phyloP scores from a whole-genome alignment of 2,329 filamentous ascomycete species.

The Chaetomiaceae sp. region DNA sequence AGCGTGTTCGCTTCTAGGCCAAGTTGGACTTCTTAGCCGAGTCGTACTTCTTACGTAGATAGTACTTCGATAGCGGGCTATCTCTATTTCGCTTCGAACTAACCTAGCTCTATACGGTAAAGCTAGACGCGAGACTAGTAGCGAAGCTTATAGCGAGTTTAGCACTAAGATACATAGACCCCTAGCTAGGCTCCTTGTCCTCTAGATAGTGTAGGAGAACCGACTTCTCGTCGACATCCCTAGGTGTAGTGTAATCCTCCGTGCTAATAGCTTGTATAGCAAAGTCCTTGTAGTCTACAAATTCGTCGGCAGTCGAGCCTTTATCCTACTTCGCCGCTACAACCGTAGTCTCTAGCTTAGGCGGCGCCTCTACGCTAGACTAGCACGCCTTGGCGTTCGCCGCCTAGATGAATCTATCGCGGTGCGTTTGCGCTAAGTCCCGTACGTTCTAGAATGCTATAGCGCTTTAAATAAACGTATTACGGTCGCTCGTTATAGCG shows the following conservation, averaged over 20 bases:
- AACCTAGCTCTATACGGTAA: no score
- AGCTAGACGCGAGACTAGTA: constrained; percentile 16
- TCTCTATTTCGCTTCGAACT: no score
- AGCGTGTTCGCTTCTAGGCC: no score
- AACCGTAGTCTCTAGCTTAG: background rate
- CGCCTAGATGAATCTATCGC: constrained; percentile 31
- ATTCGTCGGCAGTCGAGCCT: constrained; percentile 7
- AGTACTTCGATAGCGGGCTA: no score
- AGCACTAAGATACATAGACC: constrained; percentile 10
- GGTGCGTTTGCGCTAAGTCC: constrained; percentile 35
- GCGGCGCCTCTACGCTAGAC: background rate
- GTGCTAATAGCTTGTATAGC: constrained; percentile 11
- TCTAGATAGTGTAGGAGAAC: constrained; percentile 20
- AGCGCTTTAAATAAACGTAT: constrained; percentile 34
- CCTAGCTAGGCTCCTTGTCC: constrained; percentile 16
- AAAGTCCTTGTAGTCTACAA: constrained; percentile 18
- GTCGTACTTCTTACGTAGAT: no score
- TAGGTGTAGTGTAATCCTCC: constrained; percentile 11
- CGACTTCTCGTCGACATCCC: constrained; percentile 2
- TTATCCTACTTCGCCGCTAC: background rate
- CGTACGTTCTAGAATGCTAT: constrained; percentile 38
- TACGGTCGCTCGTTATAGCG: constrained; percentile 27
- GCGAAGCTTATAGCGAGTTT: constrained; percentile 19
- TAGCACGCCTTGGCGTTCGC: constrained; percentile 23
- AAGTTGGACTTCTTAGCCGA: no score